These are phyloP conservation scores for Phytophthora cryptogea DNA, from an alignment of 352 stramenopile genomes.

Conservation along the genomic window DNA sequence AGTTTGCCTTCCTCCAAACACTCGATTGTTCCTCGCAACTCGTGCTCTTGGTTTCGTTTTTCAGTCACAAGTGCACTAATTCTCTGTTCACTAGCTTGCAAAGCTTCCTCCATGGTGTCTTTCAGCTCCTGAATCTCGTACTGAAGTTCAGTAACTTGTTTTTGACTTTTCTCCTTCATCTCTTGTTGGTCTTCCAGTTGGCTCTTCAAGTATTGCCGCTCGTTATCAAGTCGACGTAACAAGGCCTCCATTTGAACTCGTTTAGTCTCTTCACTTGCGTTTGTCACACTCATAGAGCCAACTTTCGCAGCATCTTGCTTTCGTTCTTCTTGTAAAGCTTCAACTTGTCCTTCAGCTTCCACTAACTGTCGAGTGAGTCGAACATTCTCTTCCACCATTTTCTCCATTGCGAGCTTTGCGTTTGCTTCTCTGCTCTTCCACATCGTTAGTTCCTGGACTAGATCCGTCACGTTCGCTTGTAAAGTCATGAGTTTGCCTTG, in stretches of 20 bases:
- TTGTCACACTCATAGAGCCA: conserved; percentile 54
- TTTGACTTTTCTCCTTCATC: conserved; percentile 47
- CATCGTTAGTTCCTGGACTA: conserved; percentile 72
- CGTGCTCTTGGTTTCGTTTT: conserved; percentile 41
- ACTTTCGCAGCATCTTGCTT: conserved; percentile 36
- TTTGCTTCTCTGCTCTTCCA: conserved; percentile 73
- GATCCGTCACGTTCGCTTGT: conserved; percentile 76
- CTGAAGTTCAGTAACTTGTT: conserved; percentile 44
- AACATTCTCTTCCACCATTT: conserved; percentile 74
- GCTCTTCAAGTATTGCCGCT: conserved; percentile 83
- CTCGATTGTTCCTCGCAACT: conserved; percentile 40
- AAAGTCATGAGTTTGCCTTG: conserved; percentile 70
- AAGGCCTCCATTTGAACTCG: conserved; percentile 82
- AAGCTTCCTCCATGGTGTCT: conserved; percentile 40
- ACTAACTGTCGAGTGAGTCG: conserved; percentile 65
- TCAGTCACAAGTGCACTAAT: conserved; percentile 37
- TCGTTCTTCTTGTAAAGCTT: conserved; percentile 62
- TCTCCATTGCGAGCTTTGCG: conserved; percentile 68
- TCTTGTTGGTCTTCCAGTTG: conserved; percentile 66
- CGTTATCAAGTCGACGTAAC: conserved; percentile 73
- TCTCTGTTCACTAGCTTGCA: conserved; percentile 44
- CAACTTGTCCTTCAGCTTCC: conserved; percentile 60
- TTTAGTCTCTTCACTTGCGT: conserved; percentile 76
- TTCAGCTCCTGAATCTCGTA: conserved; percentile 51
- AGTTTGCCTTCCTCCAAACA: conserved; percentile 60